Base-by-base conservation (phyloP, 2,329 filamentous ascomycete species). In the Colletotrichum scovillei region DNA sequence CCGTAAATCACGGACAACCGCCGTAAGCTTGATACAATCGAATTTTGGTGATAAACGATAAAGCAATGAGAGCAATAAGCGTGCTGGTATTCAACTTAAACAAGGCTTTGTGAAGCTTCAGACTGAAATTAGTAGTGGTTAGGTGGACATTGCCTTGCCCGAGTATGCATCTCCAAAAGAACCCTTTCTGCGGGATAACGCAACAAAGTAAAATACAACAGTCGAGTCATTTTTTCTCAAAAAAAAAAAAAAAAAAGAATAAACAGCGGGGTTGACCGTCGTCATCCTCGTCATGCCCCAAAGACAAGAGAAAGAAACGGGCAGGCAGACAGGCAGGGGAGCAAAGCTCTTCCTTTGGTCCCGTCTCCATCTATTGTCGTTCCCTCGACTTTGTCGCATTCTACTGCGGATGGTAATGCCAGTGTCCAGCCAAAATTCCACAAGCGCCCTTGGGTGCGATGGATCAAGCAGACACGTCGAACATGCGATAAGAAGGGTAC, bases 221-320 rank as follows among this genome's bases (percentile, higher is more conserved):
- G 19, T 14, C 49, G 60, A 73, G 67, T 73, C 59, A 60, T 56
- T 57, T 16, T 56, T 22, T 9, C 24, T 38, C 24, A 28, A 26
- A 22, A 49, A n/a, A 3, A 11, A 69, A 16, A 28, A 26, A 22
- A 49, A n/a, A 3, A 11, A 69, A 16, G 32, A 60, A 32, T 35
- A 53, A 69, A 59, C 65, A 52, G 65, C 65, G 38, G 58, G 65
- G 69, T 69, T 58, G 58, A 3, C 30, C 38, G 35, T 35, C 65
- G 42, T 63, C 52, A 53, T 28, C 49, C 19, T 26, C 42, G 59
- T 64, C 38, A 63, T 49, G 35, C 24, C 24, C 6, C 52, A 35
- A 38, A 14, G 56, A 67, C 55, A 46, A 55, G 16, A 62, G 32
- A 19, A 56, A 38, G 38, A 42, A 53, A 63, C 24, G 42, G 58